Percentiles rank a stretch among this genome's conserved stretches.
Evolutionary conservation across 2,329 filamentous ascomycete genomes (phyloP).

Genomic region (Colletotrichum sp.): DNA sequence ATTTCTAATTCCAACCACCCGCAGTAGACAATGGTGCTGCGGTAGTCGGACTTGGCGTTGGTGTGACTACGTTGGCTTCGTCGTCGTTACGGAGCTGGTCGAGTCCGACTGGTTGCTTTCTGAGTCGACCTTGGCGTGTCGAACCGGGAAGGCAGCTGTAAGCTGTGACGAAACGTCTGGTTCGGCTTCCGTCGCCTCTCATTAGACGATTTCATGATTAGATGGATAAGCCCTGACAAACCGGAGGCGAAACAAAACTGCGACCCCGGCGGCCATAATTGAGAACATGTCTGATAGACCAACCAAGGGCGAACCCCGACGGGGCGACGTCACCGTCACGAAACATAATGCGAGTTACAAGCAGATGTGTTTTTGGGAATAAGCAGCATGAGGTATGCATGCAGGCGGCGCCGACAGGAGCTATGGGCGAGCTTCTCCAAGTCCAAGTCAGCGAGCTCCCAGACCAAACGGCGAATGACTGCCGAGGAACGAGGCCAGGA

Average conservation of each 20-base stretch:
- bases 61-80: not conserved
- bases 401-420: not conserved
- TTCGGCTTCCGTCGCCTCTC: not conserved
- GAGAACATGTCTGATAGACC: not conserved
- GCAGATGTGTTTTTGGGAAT: not conserved
- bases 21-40: not conserved
- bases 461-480: not conserved
- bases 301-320: not conserved
- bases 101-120: not conserved
- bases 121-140: not conserved
- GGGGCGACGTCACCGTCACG: constrained; percentile 3
- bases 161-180: constrained; percentile 2
- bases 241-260: constrained; percentile 11
- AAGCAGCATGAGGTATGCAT: constrained; percentile 5
- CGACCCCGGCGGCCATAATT: not conserved
- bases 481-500: not conserved
- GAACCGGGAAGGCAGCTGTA: not conserved
- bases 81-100: not conserved
- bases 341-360: not conserved
- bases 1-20: not conserved
- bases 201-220: not conserved
- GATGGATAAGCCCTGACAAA: constrained; percentile 17
- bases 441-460: not conserved
- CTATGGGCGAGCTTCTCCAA: not conserved
- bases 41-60: not conserved